A percentile compares a stretch with the other conserved stretches of the same genome.
phyloP scores from a whole-genome alignment of 371 early-diverging fungal genomes.

The Rhizopus stolonifer region DNA sequence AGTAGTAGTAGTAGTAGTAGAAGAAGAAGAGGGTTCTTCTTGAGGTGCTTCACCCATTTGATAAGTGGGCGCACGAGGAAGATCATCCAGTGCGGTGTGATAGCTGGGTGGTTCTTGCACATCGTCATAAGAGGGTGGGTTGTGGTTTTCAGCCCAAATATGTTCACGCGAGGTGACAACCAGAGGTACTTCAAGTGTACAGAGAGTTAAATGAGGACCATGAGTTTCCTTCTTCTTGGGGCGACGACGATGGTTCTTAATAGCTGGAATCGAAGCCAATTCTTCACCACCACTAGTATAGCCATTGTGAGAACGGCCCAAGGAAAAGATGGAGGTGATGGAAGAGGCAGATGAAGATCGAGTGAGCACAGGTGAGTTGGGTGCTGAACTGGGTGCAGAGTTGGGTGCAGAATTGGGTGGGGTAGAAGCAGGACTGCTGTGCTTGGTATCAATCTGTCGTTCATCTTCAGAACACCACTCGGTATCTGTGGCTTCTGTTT shows the following conservation, averaged over 20 bases:
- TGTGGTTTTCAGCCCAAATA: constrained; percentile 32
- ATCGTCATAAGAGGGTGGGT: constrained; percentile 33
- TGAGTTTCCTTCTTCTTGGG: constrained; percentile 3
- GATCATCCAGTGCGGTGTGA: constrained; percentile 26
- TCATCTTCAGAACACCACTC: constrained; percentile 30
- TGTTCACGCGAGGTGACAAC: constrained; percentile 47
- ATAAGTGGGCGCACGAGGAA: constrained; percentile 44
- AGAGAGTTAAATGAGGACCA: constrained; percentile 23
- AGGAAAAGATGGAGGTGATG: constrained; percentile 48
- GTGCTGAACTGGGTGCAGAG: constrained; percentile 25
- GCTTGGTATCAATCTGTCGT: constrained; percentile 7
- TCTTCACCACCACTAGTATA: constrained; percentile 2
- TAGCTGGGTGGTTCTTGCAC: constrained; percentile 45
- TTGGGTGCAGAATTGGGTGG: constrained; percentile 13
- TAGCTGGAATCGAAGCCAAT: constrained; percentile 17
- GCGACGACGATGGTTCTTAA: constrained; percentile 17
- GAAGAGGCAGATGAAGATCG: constrained; percentile 46
- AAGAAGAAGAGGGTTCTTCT: too few relatives aligned
- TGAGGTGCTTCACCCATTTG: background rate
- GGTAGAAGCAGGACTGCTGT: constrained; percentile 9
- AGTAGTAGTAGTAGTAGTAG: too few relatives aligned
- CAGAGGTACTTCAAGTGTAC: constrained; percentile 43
- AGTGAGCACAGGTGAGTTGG: constrained; percentile 33
- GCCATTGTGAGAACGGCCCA: constrained; percentile 24
- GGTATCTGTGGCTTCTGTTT: constrained; percentile 24